A percentile compares a stretch with the other conserved stretches of the same genome.
These are phyloP conservation scores for Venturia pyrina DNA, from an alignment of 2,329 filamentous ascomycete species.

Conservation along the genomic window DNA sequence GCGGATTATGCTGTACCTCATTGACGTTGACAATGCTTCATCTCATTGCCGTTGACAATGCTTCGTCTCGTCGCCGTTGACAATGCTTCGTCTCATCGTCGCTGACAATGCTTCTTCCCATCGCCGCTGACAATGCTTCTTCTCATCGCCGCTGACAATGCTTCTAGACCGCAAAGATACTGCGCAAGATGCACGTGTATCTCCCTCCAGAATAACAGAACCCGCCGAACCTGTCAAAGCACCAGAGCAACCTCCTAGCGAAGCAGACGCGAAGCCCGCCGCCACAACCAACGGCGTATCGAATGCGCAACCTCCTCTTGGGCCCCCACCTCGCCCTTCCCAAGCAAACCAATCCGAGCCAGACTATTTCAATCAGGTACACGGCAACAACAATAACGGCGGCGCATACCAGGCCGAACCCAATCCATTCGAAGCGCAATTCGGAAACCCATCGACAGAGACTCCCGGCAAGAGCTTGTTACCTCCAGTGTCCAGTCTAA, in stretches of 20 bases:
- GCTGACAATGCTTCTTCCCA: no score
- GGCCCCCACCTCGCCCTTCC: constrained; percentile 40
- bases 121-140: no score
- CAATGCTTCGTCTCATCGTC: no score
- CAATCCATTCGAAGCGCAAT: constrained; percentile 96
- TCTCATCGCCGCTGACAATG: background rate
- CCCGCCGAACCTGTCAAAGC: constrained; percentile 9
- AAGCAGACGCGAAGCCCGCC: constrained; percentile 20
- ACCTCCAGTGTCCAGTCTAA: constrained; percentile 80
- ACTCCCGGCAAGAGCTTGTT: constrained; percentile 74
- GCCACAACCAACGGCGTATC: constrained; percentile 26
- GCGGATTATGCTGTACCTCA: no score
- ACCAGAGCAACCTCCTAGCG: constrained; percentile 15
- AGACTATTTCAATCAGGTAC: constrained; percentile 41
- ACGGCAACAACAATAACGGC: constrained; percentile 23
- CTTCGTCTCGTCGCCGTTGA: no score
- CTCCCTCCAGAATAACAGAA: constrained; percentile 8
- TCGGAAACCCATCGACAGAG: constrained; percentile 58
- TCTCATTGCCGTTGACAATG: no score
- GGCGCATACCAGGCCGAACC: constrained; percentile 63
- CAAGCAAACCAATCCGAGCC: constrained; percentile 29
- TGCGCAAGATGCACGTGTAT: background rate
- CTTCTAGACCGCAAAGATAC: constrained; percentile 3
- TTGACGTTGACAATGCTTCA: no score
- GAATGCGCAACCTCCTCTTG: constrained; percentile 33